Evolutionary conservation across 257 asterid species (phyloP).

Genomic region (Paraleonurus japonicus): DNA sequence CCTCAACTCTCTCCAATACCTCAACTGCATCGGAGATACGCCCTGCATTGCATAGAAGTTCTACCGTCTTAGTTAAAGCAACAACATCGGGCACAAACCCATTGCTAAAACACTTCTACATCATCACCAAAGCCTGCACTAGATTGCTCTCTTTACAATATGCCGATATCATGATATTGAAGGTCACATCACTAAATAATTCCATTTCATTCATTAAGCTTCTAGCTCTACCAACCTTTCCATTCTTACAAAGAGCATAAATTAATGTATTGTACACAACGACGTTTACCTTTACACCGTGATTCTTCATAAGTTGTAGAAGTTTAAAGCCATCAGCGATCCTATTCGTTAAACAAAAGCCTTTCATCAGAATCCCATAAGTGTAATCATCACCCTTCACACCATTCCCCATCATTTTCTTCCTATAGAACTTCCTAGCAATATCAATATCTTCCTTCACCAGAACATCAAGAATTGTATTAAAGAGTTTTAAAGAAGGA

Average conservation of each 20-base stretch:
- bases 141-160: conserved; percentile 65
- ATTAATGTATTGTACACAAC: conserved; percentile 79
- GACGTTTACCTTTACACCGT: conserved; percentile 43
- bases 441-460: conserved; percentile 87
- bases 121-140: conserved; percentile 75
- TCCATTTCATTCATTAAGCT: conserved; percentile 72
- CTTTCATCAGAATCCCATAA: conserved; percentile 87
- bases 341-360: conserved; percentile 85
- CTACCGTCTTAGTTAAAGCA: conserved; percentile 68
- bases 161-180: conserved; percentile 68
- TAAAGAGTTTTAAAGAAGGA: conserved; percentile 74
- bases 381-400: conserved; percentile 81
- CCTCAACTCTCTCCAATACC: conserved; percentile 68
- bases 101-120: conserved; percentile 65
- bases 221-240: conserved; percentile 82
- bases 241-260: conserved; percentile 77
- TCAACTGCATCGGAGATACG: conserved; percentile 72
- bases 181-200: conserved; percentile 66
- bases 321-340: conserved; percentile 87
- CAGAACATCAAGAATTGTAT: conserved; percentile 82
- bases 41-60: conserved; percentile 48
- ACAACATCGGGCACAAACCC: conserved; percentile 70
- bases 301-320: conserved; percentile 66
- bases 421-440: conserved; percentile 80
- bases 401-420: conserved; percentile 70